These are phyloP conservation scores for Phytophthora tubulina DNA, from an alignment of 352 stramenopile species.

Conservation along the genomic window DNA sequence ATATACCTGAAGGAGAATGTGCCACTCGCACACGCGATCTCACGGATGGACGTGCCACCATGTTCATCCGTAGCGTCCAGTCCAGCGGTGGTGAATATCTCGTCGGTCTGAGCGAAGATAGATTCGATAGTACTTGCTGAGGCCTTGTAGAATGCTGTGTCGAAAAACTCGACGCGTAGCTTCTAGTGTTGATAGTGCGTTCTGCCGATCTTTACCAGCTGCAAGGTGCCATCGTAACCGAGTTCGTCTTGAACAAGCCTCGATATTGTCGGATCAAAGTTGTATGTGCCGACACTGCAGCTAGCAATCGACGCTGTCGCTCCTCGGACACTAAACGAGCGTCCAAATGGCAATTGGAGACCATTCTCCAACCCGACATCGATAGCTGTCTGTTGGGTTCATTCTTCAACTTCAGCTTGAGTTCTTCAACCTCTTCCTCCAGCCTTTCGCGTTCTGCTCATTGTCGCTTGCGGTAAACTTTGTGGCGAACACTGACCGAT, in stretches of 20 bases:
- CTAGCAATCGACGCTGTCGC: background rate
- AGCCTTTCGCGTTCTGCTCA: constrained; percentile 1
- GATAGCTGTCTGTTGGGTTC: background rate
- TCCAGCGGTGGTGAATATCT: background rate
- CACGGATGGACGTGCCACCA: background rate
- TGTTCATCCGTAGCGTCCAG: constrained; percentile 2
- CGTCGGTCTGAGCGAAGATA: constrained; percentile 14
- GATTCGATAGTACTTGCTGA: background rate
- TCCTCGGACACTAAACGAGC: background rate
- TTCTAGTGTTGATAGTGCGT: background rate
- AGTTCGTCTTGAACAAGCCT: background rate
- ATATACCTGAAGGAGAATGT: background rate
- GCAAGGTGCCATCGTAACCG: background rate
- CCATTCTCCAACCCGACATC: constrained; percentile 1
- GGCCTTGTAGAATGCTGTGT: constrained; percentile 6
- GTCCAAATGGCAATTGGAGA: constrained; percentile 9
- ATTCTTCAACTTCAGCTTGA: background rate
- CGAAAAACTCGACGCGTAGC: constrained; percentile 5
- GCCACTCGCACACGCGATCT: background rate
- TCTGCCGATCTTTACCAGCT: background rate
- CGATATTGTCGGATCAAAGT: background rate
- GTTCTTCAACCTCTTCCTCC: constrained; percentile 3
- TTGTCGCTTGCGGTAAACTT: constrained; percentile 4
- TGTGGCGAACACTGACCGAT: background rate
- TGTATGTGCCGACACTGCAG: background rate